Conservation (phyloP, 345 rosid species). For the Salix caprea region DNA sequence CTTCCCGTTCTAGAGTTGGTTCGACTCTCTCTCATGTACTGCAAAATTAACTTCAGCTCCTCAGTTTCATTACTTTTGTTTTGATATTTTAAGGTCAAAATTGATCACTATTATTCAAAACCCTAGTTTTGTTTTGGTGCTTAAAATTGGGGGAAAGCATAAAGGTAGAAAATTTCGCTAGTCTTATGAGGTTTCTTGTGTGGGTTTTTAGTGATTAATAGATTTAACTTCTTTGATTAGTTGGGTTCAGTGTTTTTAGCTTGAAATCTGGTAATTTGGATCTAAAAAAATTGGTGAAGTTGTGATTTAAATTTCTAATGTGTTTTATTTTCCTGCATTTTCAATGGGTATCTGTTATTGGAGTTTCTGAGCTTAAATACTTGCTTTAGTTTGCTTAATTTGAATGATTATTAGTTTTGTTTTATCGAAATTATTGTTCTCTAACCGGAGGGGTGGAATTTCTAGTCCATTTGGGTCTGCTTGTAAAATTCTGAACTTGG, state of each 20-base stretch:
- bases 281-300: neutral
- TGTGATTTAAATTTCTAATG: neutral
- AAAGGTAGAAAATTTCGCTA: neutral
- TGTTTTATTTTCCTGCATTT: conserved; percentile 13
- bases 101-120: conserved; percentile 21
- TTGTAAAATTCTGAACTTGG: neutral
- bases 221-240: conserved; percentile 13
- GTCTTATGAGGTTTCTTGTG: neutral
- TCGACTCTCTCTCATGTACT: conserved; percentile 22
- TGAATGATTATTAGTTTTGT: neutral
- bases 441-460: conserved; percentile 2
- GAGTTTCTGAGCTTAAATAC: neutral
- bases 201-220: conserved; percentile 8
- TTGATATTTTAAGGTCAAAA: conserved; percentile 10
- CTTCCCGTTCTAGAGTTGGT: conserved; percentile 6
- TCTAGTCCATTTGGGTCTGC: conserved; percentile 14
- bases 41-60: conserved; percentile 4
- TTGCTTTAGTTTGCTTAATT: conserved; percentile 12
- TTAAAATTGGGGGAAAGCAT: conserved; percentile 13
- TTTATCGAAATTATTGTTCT: neutral
- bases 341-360: neutral
- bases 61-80: neutral
- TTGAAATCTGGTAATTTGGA: conserved; percentile 8
- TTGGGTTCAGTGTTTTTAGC: conserved; percentile 1
- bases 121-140: conserved; percentile 39